Evolutionary conservation across 306 rosid species (phyloP).

Genomic region (Herpetospermum pedunculosum): DNA sequence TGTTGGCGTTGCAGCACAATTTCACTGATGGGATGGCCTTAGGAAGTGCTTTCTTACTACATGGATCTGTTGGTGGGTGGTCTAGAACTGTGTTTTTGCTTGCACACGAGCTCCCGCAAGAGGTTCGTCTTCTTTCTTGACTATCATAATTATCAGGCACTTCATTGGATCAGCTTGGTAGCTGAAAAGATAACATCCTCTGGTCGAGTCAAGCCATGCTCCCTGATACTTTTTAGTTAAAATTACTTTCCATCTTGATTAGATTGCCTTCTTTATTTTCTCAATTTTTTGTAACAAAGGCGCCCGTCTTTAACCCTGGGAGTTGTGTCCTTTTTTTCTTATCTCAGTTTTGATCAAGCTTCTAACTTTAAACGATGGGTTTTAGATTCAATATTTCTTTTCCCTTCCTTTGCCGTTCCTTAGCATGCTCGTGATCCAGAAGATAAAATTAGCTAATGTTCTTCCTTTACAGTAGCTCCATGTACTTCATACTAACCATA

Average conservation of each 20-base stretch:
- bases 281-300: not conserved
- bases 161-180: not conserved
- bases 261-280: not conserved
- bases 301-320: not conserved
- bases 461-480: not conserved
- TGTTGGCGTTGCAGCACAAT: slow-evolving; percentile 72
- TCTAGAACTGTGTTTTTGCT: slow-evolving; percentile 90
- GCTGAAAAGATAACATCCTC: not conserved
- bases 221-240: not conserved
- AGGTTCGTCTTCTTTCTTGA: slow-evolving; percentile 42
- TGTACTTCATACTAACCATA: not conserved
- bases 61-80: slow-evolving; percentile 99
- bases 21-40: slow-evolving; percentile 95
- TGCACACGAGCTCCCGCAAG: slow-evolving; percentile 97
- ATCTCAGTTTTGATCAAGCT: not conserved
- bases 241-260: not conserved
- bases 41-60: slow-evolving; percentile 90
- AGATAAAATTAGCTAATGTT: not conserved
- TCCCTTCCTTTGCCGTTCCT: not conserved
- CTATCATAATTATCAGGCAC: not conserved
- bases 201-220: not conserved
- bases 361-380: not conserved
- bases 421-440: not conserved
- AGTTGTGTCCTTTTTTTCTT: not conserved
- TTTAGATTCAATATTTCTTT: not conserved